Percentiles rank a stretch among this genome's conserved stretches.
These are phyloP conservation scores for Thalassiosira profunda DNA, from an alignment of 108 stramenopile genomes.

Conservation along the genomic window DNA sequence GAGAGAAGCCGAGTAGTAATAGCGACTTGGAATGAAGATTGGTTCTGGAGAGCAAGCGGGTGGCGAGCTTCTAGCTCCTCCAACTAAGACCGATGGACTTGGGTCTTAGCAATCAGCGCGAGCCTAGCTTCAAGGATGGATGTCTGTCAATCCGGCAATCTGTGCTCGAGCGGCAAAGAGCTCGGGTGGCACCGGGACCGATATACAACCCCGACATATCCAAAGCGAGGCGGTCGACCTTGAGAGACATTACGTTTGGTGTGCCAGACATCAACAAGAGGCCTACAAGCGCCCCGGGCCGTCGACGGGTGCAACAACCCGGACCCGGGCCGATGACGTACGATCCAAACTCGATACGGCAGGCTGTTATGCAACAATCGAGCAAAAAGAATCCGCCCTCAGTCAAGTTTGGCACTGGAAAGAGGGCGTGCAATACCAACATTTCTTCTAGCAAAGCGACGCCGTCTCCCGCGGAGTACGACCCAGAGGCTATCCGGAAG, in stretches of 20 bases:
- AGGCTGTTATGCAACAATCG: slow-evolving; percentile 26
- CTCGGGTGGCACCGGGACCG: slow-evolving; percentile 32
- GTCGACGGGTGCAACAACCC: neutral
- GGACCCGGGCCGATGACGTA: slow-evolving; percentile 47
- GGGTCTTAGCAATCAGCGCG: no score
- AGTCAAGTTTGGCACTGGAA: slow-evolving; percentile 40
- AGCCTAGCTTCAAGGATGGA: no score
- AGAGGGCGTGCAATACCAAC: slow-evolving; percentile 32
- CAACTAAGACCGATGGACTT: no score
- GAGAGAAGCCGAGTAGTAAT: no score
- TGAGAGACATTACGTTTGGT: slow-evolving; percentile 51
- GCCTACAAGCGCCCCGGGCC: neutral
- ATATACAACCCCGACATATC: slow-evolving; percentile 44
- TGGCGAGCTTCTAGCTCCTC: no score
- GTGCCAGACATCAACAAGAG: slow-evolving; percentile 19
- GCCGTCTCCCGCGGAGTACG: slow-evolving; percentile 40
- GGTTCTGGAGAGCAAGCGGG: no score
- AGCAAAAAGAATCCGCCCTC: slow-evolving; percentile 34
- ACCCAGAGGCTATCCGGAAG: slow-evolving; percentile 42
- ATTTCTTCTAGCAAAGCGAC: slow-evolving; percentile 1
- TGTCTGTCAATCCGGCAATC: slow-evolving; percentile 40
- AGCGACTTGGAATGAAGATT: no score
- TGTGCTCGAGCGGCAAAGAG: slow-evolving; percentile 34
- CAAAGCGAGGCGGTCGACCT: slow-evolving; percentile 11
- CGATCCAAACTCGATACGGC: slow-evolving; percentile 34